Percentiles rank a stretch among this genome's conserved stretches.
Conservation (phyloP, 1,139 yeast species). For the Diutina scorzettiae region DNA sequence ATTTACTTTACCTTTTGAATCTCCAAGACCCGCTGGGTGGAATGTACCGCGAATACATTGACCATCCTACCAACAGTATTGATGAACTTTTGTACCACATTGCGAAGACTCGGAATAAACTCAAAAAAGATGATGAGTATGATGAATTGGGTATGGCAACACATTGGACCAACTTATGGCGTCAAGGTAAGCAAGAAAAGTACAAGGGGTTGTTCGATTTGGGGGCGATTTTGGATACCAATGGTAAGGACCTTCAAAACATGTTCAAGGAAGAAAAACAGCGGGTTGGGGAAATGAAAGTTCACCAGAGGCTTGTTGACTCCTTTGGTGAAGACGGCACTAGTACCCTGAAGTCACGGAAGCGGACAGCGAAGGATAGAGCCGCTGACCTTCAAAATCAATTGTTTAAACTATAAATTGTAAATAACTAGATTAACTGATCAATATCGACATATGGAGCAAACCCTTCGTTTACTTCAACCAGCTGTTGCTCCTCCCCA, state of each 20-base stretch:
- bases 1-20: constrained; percentile 62
- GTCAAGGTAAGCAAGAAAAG: constrained; percentile 37
- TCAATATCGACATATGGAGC: constrained; percentile 7
- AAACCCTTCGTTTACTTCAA: constrained; percentile 8
- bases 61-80: constrained; percentile 66
- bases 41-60: constrained; percentile 34
- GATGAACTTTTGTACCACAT: constrained; percentile 47
- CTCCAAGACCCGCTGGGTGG: constrained; percentile 40
- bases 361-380: constrained; percentile 35
- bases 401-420: constrained; percentile 23
- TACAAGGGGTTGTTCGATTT: constrained; percentile 28
- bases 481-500: constrained; percentile 12
- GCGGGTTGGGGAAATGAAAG: constrained; percentile 19
- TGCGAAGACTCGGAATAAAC: constrained; percentile 29
- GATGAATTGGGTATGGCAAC: constrained; percentile 57
- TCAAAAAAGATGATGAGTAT: constrained; percentile 18
- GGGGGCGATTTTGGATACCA: constrained; percentile 21
- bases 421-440: neutral
- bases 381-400: constrained; percentile 29
- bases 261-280: constrained; percentile 20
- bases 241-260: constrained; percentile 16
- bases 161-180: constrained; percentile 58
- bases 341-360: constrained; percentile 22
- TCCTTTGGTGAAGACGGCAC: constrained; percentile 34
- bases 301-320: constrained; percentile 19